Conservation (phyloP, 495 filamentous ascomycete species). For the Darksidea phi region DNA sequence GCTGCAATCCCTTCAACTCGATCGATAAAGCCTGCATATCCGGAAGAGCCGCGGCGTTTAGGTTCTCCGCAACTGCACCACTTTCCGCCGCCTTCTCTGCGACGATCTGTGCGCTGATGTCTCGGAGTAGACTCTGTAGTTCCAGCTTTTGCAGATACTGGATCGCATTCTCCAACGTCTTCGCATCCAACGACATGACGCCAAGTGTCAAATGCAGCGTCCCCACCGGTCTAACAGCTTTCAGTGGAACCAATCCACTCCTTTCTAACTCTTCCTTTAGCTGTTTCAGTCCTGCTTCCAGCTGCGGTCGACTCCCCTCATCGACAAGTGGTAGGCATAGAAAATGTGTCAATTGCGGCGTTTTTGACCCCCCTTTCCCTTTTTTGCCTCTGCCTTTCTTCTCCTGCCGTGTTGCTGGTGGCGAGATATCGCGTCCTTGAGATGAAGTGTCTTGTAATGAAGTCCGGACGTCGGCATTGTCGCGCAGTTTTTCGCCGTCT, state of each 20-base stretch:
- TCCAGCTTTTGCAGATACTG: conserved; percentile 48
- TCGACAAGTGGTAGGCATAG: conserved; percentile 80
- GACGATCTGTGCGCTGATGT: conserved; percentile 7
- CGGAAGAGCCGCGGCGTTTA: not conserved
- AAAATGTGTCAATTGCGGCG: conserved; percentile 74
- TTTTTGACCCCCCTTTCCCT: conserved; percentile 27
- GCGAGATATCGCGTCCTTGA: not conserved
- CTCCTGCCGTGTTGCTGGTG: conserved; percentile 4
- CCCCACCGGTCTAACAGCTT: conserved; percentile 71
- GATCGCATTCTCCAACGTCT: conserved; percentile 59
- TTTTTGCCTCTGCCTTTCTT: conserved; percentile 3
- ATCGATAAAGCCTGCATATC: conserved; percentile 20
- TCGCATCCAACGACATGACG: conserved; percentile 72
- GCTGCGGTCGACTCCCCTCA: conserved; percentile 57
- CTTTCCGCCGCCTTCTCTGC: not conserved
- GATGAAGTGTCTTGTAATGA: conserved; percentile 1
- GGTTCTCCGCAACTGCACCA: not conserved
- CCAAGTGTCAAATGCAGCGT: conserved; percentile 85
- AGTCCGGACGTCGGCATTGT: conserved; percentile 17
- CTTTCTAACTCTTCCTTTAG: conserved; percentile 58
- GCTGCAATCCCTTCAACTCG: conserved; percentile 35
- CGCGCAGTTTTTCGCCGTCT: conserved; percentile 28
- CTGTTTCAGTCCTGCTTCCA: conserved; percentile 56
- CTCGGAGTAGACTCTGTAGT: conserved; percentile 5
- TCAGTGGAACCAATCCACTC: conserved; percentile 4